Conservation (phyloP, 176 grass and related monocot genomes). For the Luzula sylvatica region DNA sequence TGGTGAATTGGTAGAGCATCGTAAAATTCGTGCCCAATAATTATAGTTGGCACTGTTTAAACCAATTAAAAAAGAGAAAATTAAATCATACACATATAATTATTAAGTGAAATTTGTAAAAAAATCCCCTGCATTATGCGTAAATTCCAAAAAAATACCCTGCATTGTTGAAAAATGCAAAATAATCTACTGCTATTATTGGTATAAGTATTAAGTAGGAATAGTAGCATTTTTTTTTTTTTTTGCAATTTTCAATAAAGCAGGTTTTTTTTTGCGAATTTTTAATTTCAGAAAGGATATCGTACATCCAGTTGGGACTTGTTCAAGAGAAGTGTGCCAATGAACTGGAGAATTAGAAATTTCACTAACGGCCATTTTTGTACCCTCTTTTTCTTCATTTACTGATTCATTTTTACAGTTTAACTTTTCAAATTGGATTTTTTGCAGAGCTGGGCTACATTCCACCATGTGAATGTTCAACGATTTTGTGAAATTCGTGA, state of each 20-base stretch:
- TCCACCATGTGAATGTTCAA: conserved; percentile 89
- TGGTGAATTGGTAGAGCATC: conserved; percentile 87
- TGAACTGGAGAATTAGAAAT: conserved; percentile 44
- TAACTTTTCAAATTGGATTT: conserved; percentile 62
- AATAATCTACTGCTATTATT: too few species aligned
- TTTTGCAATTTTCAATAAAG: too few species aligned
- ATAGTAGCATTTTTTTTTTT: too few species aligned
- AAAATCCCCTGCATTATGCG: too few species aligned
- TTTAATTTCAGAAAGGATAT: conserved; percentile 13
- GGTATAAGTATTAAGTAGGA: too few species aligned
- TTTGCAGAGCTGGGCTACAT: conserved; percentile 70
- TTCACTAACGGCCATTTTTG: conserved; percentile 53
- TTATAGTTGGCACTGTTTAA: conserved; percentile 63
- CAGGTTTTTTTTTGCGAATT: too few species aligned
- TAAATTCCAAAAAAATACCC: too few species aligned
- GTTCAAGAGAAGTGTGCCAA: conserved; percentile 78
- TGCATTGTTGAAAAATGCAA: too few species aligned
- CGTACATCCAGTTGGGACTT: conserved; percentile 95
- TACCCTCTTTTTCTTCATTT: conserved; percentile 22
- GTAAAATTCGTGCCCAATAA: conserved; percentile 90
- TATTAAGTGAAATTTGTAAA: neutral
- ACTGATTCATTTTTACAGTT: conserved; percentile 51
- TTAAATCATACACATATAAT: conserved; percentile 9
- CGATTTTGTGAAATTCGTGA: conserved; percentile 60
- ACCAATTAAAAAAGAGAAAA: conserved; percentile 6